Base-by-base conservation (phyloP, 2,329 filamentous ascomycete species). In the Neonectria coccinea region DNA sequence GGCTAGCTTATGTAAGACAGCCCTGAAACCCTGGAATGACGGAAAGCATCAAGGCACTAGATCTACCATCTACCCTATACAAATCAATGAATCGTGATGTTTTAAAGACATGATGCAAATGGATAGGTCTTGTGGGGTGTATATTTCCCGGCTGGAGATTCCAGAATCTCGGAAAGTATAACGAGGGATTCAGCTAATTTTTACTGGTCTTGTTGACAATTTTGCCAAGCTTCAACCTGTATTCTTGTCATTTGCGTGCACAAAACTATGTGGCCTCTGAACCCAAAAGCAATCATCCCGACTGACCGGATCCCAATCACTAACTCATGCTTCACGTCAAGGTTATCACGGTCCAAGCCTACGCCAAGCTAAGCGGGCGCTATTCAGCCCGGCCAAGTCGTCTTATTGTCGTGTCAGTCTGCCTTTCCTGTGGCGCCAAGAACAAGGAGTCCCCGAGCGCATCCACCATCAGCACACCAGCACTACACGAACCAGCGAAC, bases 241-340 rank as follows among this genome's bases (percentile, higher is more conserved):
- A 29, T 10, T 29, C 29, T 10, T 29, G 29, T 29, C 9, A 4
- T 10, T 9, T 29, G 9, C 29, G 29, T 29, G 2, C 29, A 51
- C 8, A 50, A 31, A 51, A 51, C 47, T 5, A 2, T n/a, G 18
- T 20, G 9, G 29, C 47, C 16, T 33, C n/a, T 10, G 10, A 33
- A 51, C 29, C 47, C 14, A 6, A 33, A 18, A 5, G 14, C 4
- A 14, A 12, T 6, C 25, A 29, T 27, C 12, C n/a, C 3, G 20
- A n/a, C 8, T 22, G n/a, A 22, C 16, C 20, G 29, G n/a, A n/a
- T 25, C 12, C 29, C 50, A 22, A 22, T 36, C 39, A 47, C 25
- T 39, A 29, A 42, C n/a, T 33, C 58, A 63, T 59, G 61, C 61
- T 59, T 59, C 44, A 48, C 42, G 27, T 33, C 55, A 63, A 63